A percentile compares a stretch with the other conserved stretches of the same genome.
Conservation (phyloP, 202 grass and related monocot species). For the Zizania palustris region DNA sequence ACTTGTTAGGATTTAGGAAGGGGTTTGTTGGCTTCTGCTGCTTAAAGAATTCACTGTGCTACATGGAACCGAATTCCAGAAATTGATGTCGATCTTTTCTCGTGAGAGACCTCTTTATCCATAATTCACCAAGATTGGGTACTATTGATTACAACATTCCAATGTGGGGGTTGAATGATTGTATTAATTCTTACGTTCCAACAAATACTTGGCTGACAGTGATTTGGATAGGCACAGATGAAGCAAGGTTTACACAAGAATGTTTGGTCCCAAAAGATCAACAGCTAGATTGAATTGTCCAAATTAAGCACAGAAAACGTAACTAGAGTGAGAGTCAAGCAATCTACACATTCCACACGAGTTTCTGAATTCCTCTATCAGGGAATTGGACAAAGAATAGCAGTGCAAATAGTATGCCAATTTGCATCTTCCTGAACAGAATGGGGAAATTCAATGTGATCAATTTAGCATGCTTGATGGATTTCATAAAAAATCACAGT, state of each 20-base stretch:
- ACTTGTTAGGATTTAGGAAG: slow-evolving; percentile 43
- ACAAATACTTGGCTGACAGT: slow-evolving; percentile 13
- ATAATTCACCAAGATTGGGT: slow-evolving; percentile 7
- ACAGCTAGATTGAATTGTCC: neutral
- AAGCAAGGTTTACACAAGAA: slow-evolving; percentile 22
- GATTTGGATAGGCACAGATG: slow-evolving; percentile 11
- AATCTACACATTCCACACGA: neutral
- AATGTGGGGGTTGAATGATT: neutral
- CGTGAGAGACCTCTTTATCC: slow-evolving; percentile 35
- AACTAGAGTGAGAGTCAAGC: slow-evolving; percentile 8
- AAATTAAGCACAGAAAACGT: slow-evolving; percentile 16
- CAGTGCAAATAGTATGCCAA: neutral
- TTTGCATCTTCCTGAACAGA: neutral
- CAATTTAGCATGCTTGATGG: neutral
- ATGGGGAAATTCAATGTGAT: neutral
- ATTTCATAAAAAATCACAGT: neutral
- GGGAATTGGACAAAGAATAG: neutral
- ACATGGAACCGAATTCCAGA: slow-evolving; percentile 29
- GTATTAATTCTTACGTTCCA: neutral
- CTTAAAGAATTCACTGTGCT: slow-evolving; percentile 38
- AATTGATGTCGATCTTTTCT: slow-evolving; percentile 6
- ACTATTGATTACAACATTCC: slow-evolving; percentile 6
- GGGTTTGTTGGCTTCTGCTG: slow-evolving; percentile 28
- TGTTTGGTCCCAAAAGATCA: neutral
- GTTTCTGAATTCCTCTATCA: slow-evolving; percentile 27